These are phyloP conservation scores for Phytophthora boehmeriae DNA, from an alignment of 352 stramenopile genomes.

Conservation along the genomic window DNA sequence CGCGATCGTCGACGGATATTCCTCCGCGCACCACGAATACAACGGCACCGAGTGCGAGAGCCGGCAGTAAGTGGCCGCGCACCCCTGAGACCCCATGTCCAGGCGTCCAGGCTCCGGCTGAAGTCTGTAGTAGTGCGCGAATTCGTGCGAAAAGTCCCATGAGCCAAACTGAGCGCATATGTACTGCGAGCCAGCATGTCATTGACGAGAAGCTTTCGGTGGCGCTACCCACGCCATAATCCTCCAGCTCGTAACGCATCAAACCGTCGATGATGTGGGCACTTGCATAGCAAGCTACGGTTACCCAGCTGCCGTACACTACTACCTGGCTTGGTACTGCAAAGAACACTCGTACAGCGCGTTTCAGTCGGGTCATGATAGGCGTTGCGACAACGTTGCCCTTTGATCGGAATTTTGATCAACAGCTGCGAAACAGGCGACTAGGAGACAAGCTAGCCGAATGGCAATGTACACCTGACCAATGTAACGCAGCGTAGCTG, in stretches of 20 bases:
- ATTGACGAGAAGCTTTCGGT: constrained; percentile 42
- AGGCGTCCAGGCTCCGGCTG: constrained; percentile 51
- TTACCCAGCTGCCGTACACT: constrained; percentile 59
- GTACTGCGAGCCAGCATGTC: constrained; percentile 43
- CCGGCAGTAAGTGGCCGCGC: constrained; percentile 44
- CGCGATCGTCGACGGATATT: constrained; percentile 39
- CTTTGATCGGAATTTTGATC: constrained; percentile 4
- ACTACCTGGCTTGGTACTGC: constrained; percentile 53
- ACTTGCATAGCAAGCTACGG: constrained; percentile 39
- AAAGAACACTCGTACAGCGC: constrained; percentile 46
- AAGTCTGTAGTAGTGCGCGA: constrained; percentile 55
- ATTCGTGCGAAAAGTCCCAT: constrained; percentile 48
- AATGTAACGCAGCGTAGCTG: constrained; percentile 47
- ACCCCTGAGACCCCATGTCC: constrained; percentile 48
- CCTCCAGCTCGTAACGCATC: constrained; percentile 59
- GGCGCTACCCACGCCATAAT: constrained; percentile 38
- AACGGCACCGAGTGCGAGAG: constrained; percentile 38
- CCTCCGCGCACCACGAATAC: constrained; percentile 44
- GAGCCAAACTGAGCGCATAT: constrained; percentile 60
- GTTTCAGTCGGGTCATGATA: constrained; percentile 3
- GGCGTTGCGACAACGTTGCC: neutral
- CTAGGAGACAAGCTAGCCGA: constrained; percentile 37
- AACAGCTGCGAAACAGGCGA: constrained; percentile 38
- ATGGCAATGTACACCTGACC: constrained; percentile 53
- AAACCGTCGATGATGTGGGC: constrained; percentile 57